Base-by-base conservation (phyloP, 345 rosid genomes). In the Hibiscus tridactylites region DNA sequence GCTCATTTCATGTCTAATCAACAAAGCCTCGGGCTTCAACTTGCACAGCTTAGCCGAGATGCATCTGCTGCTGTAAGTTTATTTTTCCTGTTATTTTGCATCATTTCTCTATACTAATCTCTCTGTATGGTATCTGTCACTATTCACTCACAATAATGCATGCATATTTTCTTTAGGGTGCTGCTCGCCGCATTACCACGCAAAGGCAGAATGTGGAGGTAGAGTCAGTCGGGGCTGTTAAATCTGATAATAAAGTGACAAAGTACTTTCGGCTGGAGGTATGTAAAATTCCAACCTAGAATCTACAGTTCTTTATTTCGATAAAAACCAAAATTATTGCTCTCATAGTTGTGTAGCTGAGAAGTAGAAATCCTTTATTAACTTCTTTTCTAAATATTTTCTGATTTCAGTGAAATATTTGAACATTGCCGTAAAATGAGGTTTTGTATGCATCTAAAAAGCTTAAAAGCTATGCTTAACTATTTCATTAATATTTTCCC, bases 11-110 rank as follows among this genome's bases (percentile, higher is more conserved):
- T 96, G 99, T 84, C 98, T 72, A 91, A 92, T 73, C 99, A 96
- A 76, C 99, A 89, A 77, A 95, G 98, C 76, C 86, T 96, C 29
- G 99, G 99, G 54, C 62, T 88, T 71, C 96, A 92, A 78, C 96
- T 96, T 73, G 98, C 99, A 0, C 98, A 92, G 85, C 97, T 92
- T 74, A 83, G 99, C 69, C 87, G 97, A 78, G 99, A 96, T 86
- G 99, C 99, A 75, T 96, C 99, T 71, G 99, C 98, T 73, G 99
- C 99, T 70, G 98, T 96, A 78, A 91, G 92, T 85, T 54, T 3
- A 15, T 17, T 12, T 6, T 4, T 3, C 33, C 29, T 8, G 2
- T 63, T 50, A 9, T 31, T 35, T 50, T 52, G 44, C 50, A 63
- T 50, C 61, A 31, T 66, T 72, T 72, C 7, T 69, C 56, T 63